Conservation (phyloP, 257 asterid genomes). For the Fraxinus pennsylvanica region DNA sequence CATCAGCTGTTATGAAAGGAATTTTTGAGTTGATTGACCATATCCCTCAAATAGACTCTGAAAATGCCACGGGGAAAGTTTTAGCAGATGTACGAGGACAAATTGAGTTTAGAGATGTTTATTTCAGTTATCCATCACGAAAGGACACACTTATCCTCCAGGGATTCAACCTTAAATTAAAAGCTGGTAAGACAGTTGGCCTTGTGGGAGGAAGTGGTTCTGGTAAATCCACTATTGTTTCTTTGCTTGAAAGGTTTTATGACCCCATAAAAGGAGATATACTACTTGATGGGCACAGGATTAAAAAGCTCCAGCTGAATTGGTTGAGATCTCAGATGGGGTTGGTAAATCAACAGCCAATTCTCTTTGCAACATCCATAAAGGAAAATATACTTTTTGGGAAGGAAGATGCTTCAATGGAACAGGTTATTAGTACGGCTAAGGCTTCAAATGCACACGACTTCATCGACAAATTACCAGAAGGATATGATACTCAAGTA, state of each 20-base stretch:
- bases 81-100: slow-evolving; percentile 48
- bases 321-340: slow-evolving; percentile 83
- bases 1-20: slow-evolving; percentile 46
- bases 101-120: slow-evolving; percentile 63
- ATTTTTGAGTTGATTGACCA: slow-evolving; percentile 56
- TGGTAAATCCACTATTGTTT: slow-evolving; percentile 64
- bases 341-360: slow-evolving; percentile 76
- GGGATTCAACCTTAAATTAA: slow-evolving; percentile 55
- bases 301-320: slow-evolving; percentile 51
- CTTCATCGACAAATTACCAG: slow-evolving; percentile 55
- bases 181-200: slow-evolving; percentile 61
- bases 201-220: slow-evolving; percentile 86
- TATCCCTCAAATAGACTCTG: slow-evolving; percentile 52
- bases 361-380: slow-evolving; percentile 67
- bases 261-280: slow-evolving; percentile 68
- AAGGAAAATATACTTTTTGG: slow-evolving; percentile 75
- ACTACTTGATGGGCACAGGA: slow-evolving; percentile 55
- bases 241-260: slow-evolving; percentile 71
- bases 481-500: slow-evolving; percentile 73
- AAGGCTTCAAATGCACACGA: slow-evolving; percentile 77
- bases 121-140: slow-evolving; percentile 73
- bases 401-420: slow-evolving; percentile 64
- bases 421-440: slow-evolving; percentile 46
- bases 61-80: slow-evolving; percentile 45
- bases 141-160: slow-evolving; percentile 47